Base-by-base conservation (phyloP, 371 early-diverging fungal species). In the Mucor sp. region DNA sequence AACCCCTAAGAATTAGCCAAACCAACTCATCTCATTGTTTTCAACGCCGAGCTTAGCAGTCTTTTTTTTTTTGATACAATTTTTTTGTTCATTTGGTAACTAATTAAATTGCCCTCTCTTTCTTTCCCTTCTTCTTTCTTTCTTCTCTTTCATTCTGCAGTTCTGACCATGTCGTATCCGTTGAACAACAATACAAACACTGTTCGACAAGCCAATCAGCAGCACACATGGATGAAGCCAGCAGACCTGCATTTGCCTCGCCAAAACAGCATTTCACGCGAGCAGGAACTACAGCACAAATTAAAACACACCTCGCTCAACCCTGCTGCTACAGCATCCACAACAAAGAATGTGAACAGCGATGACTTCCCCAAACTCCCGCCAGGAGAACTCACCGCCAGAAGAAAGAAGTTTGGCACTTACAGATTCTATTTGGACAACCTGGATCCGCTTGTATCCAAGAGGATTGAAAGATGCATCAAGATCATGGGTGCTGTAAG, bases 381-480 rank as follows among this genome's bases (percentile, higher is more conserved):
- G 8, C 23, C 58, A 57, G 58, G 23, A n/a, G 65, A 65, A 47
- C 8, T 58, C 11, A 7, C 19, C 4, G 58, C 57, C 3, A 58
- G 33, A 25, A 66, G 39, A 47, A 66, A 69, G 44, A 23, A 50
- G 7, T 66, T 66, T 50, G 43, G 53, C 7, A 19, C 62, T 1
- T 79, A 56, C 62, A 72, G 63, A 23, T 75, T 80, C 58, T 80
- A 73, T 47, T 58, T 80, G 59, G 80, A 80, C 65, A 71, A 68
- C 30, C 59, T 80, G 37, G 80, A 80, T 25, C 58, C 68, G 6
- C 35, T 23, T 27, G 64, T 56, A n/a, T 59, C 65, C 37, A 71
- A 68, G 27, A 66, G 68, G 35, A 60, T 81, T 35, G 68, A 71
- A 55, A 59, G 71, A 55, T 68, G 71, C 35, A 68, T 81, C 25